Base-by-base conservation (phyloP, 1,139 yeast species). In the Pichia cactophila region DNA sequence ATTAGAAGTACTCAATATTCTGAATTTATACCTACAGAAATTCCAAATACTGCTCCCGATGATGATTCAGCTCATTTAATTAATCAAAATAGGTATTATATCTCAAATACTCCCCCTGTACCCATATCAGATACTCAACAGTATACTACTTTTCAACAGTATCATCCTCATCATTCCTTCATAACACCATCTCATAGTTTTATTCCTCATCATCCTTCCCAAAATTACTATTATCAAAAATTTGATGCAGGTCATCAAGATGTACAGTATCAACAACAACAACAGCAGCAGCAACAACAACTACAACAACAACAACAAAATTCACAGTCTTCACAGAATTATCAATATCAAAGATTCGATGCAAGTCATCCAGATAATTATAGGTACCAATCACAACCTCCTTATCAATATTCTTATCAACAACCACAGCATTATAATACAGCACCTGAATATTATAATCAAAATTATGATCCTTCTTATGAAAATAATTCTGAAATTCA, bases 221-320 rank as follows among this genome's bases (percentile, higher is more conserved):
- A 39, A 14, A 17, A 39, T 39, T 17, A 39, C 14, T 39, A 40
- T 16, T 40, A 40, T 28, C 42, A 26, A 29, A 40, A 40, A 28
- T 40, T 40, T 11, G 41, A 39, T 39, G 41, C 41, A 23, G 41
- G 41, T 23, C 41, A 39, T 39, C 29, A 23, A 39, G 41, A 29
- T 17, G 20, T 38, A 38, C 35, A 20, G 14, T 43, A 43, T 16
- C 47, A 31, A 26, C 43, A 36, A 16, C 53, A 39, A 38, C 56
- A 51, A 23, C 56, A 47, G 26, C 43, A 44, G n/a, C 49, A 41
- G 14, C 47, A 38, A 9, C 51, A 45, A 33, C 51, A 48, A 16
- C 55, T 33, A 26, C 47, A 40, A 12, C 54, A 50, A 17, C 53
- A 39, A 23, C 42, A 40, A 14, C 48, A 42, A 31, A 48, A 46